These are phyloP conservation scores for Volvox reticuliferus DNA, from an alignment of 139 green algal genomes.

Conservation along the genomic window DNA sequence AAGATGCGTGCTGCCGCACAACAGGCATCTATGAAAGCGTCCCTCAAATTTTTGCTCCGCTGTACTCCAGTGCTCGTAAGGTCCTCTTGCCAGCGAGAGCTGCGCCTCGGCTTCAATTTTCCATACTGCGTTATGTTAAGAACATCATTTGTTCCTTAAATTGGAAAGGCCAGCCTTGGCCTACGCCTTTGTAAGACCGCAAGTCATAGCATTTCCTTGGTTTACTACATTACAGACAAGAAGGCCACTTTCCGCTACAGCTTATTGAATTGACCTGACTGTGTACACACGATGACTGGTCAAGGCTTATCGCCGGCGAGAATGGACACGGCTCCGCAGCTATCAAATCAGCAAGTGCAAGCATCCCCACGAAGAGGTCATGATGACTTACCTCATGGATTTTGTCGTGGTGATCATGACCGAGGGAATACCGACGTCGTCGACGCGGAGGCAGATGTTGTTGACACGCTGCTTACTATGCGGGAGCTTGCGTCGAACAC, in stretches of 20 bases:
- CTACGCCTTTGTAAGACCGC: no score
- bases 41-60: no score
- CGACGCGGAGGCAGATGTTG: constrained; percentile 12
- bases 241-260: background rate
- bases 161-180: no score
- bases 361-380: background rate
- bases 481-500: background rate
- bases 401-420: background rate
- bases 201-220: background rate
- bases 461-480: constrained; percentile 7
- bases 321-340: background rate
- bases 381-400: background rate
- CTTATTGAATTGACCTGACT: background rate
- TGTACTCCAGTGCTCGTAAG: no score
- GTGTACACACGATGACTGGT: background rate
- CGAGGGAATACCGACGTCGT: background rate
- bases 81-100: no score
- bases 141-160: no score
- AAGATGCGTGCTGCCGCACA: no score
- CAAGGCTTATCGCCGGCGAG: background rate
- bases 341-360: background rate
- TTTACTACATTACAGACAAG: background rate
- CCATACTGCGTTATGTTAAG: no score
- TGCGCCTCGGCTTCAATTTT: no score
- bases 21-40: no score